These are phyloP conservation scores for Claviceps fusiformis DNA, from an alignment of 2,329 filamentous ascomycete species.

Conservation along the genomic window DNA sequence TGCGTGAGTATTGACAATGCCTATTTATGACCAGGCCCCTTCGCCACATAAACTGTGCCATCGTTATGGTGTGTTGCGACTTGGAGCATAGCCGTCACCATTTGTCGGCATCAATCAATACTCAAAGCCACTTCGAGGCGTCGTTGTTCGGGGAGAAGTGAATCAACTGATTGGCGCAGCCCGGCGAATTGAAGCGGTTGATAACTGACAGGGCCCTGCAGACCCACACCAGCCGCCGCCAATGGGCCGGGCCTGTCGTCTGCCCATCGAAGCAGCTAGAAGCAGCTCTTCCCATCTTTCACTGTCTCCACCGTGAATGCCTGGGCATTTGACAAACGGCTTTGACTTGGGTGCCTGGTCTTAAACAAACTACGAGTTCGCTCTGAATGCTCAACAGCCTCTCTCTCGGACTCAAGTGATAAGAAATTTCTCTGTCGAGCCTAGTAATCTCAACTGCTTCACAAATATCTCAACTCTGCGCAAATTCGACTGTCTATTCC, in stretches of 20 bases:
- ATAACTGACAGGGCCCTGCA: not conserved
- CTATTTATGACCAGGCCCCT: no score
- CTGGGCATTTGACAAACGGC: not conserved
- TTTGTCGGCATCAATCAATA: no score
- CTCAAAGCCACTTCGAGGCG: no score
- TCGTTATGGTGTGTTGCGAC: no score
- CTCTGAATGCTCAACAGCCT: not conserved
- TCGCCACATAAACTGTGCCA: no score
- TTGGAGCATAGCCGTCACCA: no score
- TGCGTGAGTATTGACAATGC: no score
- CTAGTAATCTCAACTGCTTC: not conserved
- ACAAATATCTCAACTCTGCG: not conserved
- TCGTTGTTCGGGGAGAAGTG: no score
- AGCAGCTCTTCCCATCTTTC: constrained; percentile 16
- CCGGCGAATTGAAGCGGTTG: no score
- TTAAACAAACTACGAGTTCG: not conserved
- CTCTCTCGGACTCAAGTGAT: not conserved
- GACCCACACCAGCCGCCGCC: constrained; percentile 14
- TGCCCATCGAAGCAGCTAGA: constrained; percentile 30
- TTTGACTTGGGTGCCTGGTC: not conserved
- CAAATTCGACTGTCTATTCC: constrained; percentile 1
- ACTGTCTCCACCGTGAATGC: constrained; percentile 13
- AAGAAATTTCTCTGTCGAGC: not conserved
- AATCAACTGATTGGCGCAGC: no score
- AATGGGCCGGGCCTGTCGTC: constrained; percentile 17